A percentile compares a stretch with the other conserved stretches of the same genome.
These are phyloP conservation scores for Serendipita indica DNA, from an alignment of 768 basidiomycete species.

Conservation along the genomic window DNA sequence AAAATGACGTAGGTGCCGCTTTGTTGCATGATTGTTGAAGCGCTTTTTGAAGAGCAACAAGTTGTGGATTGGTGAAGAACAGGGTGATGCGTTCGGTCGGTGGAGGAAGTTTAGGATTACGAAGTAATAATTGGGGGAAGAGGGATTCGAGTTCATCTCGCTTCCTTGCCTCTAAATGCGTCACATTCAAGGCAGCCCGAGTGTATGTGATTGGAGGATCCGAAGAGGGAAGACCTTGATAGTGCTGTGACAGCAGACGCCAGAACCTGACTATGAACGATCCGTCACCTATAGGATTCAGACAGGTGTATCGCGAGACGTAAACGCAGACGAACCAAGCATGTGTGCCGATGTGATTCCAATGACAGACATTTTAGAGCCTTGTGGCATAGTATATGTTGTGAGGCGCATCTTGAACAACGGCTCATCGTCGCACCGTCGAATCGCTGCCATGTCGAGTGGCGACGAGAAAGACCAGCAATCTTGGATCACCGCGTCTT, in stretches of 20 bases:
- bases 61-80: background rate
- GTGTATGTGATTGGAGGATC: background rate
- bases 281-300: background rate
- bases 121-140: background rate
- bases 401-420: background rate
- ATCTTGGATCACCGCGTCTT: constrained; percentile 1
- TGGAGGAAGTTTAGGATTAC: background rate
- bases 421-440: background rate
- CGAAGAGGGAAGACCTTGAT: background rate
- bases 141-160: background rate
- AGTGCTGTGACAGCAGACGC: background rate
- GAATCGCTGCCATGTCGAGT: background rate
- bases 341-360: background rate
- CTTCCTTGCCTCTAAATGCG: background rate
- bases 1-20: too few relatives aligned
- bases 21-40: too few relatives aligned
- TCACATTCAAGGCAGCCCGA: background rate
- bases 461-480: background rate
- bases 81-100: background rate
- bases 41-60: too few relatives aligned
- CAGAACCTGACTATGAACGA: constrained; percentile 2
- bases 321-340: background rate
- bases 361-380: background rate
- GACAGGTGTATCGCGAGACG: background rate
- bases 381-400: background rate